A percentile compares a stretch with the other conserved stretches of the same genome.
Evolutionary conservation across 306 rosid species (phyloP).

Genomic region (Arachis stenosperma): DNA sequence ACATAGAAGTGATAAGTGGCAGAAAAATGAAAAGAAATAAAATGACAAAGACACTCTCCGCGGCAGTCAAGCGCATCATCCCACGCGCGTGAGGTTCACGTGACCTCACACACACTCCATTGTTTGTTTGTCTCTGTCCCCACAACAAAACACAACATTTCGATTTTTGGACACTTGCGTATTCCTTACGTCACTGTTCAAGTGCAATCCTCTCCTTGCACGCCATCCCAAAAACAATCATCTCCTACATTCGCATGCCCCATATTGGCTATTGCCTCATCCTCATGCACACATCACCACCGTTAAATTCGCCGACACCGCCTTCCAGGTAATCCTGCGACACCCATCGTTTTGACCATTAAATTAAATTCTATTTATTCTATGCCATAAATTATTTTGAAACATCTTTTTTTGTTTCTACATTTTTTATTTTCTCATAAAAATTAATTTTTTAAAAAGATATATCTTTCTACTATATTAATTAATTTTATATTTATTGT

Average conservation of each 20-base stretch:
- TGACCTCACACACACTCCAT: background rate
- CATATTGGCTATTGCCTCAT: background rate
- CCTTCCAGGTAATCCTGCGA: background rate
- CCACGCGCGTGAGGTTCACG: constrained; percentile 32
- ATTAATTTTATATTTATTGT: too few relatives aligned
- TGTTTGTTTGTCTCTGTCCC: too few relatives aligned
- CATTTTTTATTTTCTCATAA: too few relatives aligned
- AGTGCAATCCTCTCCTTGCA: constrained; percentile 24
- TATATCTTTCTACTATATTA: too few relatives aligned
- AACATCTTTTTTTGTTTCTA: too few relatives aligned
- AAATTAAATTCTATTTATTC: background rate
- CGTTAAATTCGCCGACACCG: constrained; percentile 28
- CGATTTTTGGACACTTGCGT: constrained; percentile 43
- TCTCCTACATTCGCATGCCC: background rate
- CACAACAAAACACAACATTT: constrained; percentile 3
- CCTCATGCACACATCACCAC: background rate
- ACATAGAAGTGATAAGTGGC: background rate
- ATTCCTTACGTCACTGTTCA: constrained; percentile 45
- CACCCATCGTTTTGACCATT: background rate
- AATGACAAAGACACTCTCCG: background rate
- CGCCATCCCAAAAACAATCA: background rate
- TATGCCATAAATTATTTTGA: too few relatives aligned
- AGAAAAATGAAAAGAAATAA: background rate
- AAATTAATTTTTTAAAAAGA: too few relatives aligned
- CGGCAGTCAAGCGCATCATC: too few relatives aligned